A percentile compares a stretch with the other conserved stretches of the same genome.
Evolutionary conservation across 371 early-diverging fungal genomes (phyloP).

Genomic region (Nosema muscidifuracis): DNA sequence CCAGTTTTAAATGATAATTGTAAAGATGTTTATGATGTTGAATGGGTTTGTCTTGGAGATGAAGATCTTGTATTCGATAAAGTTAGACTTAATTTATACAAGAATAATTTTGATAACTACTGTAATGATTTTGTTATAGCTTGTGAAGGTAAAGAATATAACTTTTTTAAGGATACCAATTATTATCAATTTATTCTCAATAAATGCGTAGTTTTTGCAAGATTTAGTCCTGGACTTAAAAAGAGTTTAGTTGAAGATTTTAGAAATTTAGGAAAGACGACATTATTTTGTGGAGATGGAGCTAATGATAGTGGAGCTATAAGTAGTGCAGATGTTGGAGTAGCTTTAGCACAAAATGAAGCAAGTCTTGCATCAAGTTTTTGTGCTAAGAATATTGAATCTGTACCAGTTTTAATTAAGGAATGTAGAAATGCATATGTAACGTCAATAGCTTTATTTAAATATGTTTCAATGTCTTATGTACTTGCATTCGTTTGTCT

Average conservation of each 20-base stretch:
- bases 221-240: constrained; percentile 98
- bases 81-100: constrained; percentile 47
- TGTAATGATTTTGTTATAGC: constrained; percentile 59
- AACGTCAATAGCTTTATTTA: constrained; percentile 89
- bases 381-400: constrained; percentile 77
- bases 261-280: constrained; percentile 27
- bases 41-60: constrained; percentile 57
- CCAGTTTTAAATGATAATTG: constrained; percentile 49
- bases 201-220: constrained; percentile 70
- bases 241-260: constrained; percentile 55
- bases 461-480: constrained; percentile 84
- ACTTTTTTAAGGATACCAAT: constrained; percentile 45
- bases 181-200: constrained; percentile 46
- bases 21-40: constrained; percentile 40
- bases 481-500: constrained; percentile 81
- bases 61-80: constrained; percentile 61
- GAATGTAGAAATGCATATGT: constrained; percentile 94
- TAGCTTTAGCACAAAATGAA: constrained; percentile 88
- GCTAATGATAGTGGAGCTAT: constrained; percentile 98
- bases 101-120: constrained; percentile 52
- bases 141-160: constrained; percentile 59
- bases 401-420: constrained; percentile 79
- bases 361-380: constrained; percentile 93
- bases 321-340: constrained; percentile 88
- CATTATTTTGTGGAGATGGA: constrained; percentile 79